Evolutionary conservation across 1,284 basidiomycete species (phyloP).

Genomic region (Amylostereum areolatum): DNA sequence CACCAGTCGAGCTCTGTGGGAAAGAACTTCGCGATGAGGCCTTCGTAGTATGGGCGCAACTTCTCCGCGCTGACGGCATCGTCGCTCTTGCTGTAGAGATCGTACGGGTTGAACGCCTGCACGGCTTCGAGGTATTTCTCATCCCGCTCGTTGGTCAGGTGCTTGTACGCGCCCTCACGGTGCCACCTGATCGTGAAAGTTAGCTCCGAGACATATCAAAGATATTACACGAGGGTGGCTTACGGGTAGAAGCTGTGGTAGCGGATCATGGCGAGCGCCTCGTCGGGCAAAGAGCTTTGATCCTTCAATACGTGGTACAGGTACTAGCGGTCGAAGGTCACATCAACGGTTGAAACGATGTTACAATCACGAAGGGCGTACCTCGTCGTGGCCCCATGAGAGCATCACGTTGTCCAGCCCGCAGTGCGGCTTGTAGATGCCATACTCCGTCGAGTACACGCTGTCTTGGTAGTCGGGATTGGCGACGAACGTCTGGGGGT

Average conservation of each 20-base stretch:
- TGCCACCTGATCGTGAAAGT: constrained; percentile 57
- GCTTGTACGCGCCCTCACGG: constrained; percentile 74
- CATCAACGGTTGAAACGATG: background rate
- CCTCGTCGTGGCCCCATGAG: constrained; percentile 89
- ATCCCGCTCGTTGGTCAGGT: constrained; percentile 72
- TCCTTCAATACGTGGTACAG: constrained; percentile 73
- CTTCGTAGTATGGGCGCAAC: constrained; percentile 79
- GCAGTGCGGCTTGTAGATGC: constrained; percentile 81
- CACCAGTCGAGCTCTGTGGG: constrained; percentile 32
- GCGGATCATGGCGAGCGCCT: constrained; percentile 86
- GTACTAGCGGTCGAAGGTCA: no score
- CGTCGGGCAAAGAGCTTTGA: constrained; percentile 75
- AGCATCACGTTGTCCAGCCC: constrained; percentile 90
- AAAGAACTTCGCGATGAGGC: constrained; percentile 82
- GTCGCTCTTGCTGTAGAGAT: constrained; percentile 87
- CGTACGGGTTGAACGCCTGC: constrained; percentile 83
- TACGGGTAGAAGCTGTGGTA: constrained; percentile 92
- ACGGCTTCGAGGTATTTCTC: constrained; percentile 58
- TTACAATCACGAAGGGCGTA: constrained; percentile 22
- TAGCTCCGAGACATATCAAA: background rate
- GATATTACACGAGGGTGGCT: constrained; percentile 13
- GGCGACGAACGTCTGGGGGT: constrained; percentile 75
- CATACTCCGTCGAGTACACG: constrained; percentile 75
- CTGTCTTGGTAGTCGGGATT: constrained; percentile 75
- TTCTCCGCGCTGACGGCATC: constrained; percentile 55